These are phyloP conservation scores for Fusarium oligoseptatum DNA, from an alignment of 2,329 filamentous ascomycete species.

Conservation along the genomic window DNA sequence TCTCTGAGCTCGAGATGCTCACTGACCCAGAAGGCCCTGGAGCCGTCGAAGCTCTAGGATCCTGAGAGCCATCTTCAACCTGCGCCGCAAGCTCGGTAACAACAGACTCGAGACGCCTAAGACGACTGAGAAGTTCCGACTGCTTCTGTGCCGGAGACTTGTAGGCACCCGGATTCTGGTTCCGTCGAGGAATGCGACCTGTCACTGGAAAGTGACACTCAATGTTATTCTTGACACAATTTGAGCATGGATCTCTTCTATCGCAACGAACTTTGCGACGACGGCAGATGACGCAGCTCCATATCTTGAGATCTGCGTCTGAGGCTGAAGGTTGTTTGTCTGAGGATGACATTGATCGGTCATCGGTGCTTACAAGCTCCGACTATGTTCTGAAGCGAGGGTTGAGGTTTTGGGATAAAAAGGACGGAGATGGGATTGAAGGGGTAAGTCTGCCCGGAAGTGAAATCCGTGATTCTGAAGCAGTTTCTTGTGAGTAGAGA, in stretches of 20 bases:
- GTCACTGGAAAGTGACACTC: conserved; percentile 51
- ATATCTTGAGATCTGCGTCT: conserved; percentile 43
- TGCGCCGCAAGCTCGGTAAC: conserved; percentile 50
- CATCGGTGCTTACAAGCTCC: conserved; percentile 36
- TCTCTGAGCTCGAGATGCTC: conserved; percentile 3
- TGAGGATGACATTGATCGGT: conserved; percentile 27
- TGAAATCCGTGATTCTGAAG: not conserved
- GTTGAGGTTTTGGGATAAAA: not conserved
- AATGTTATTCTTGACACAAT: conserved; percentile 43
- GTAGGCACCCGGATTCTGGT: conserved; percentile 25
- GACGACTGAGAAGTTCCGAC: conserved; percentile 47
- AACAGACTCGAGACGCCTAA: conserved; percentile 48
- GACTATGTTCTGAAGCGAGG: not conserved
- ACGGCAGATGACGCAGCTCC: conserved; percentile 51
- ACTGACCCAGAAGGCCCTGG: not conserved
- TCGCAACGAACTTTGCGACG: conserved; percentile 51
- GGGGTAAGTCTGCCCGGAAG: not conserved
- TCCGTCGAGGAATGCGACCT: conserved; percentile 48
- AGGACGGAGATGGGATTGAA: not conserved
- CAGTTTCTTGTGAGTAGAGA: not conserved
- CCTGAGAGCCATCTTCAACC: conserved; percentile 43
- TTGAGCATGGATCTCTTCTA: conserved; percentile 47
- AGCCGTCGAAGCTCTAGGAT: not conserved
- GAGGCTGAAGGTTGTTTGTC: conserved; percentile 16
- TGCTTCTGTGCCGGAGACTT: conserved; percentile 47